These are phyloP conservation scores for Globisporangium rhizosaccharum DNA, from an alignment of 352 stramenopile species.

Conservation along the genomic window DNA sequence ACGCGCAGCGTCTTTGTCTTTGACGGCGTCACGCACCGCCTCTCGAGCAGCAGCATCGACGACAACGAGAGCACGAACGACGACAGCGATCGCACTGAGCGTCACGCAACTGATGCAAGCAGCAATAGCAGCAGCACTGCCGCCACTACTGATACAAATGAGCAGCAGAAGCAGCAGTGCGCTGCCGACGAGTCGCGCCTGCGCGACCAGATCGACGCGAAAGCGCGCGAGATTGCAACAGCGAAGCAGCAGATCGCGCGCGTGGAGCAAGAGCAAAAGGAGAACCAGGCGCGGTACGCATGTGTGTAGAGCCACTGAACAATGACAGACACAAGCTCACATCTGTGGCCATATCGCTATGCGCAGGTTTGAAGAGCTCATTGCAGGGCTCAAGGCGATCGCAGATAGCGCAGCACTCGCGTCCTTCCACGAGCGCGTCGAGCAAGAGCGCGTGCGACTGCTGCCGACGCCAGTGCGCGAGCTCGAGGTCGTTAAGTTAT, in stretches of 20 bases:
- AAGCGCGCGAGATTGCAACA: constrained; percentile 10
- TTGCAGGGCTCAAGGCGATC: constrained; percentile 20
- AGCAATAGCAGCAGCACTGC: background rate
- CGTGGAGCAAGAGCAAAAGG: constrained; percentile 15
- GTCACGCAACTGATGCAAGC: no score
- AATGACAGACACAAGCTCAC: no score
- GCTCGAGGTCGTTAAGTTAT: constrained; percentile 39
- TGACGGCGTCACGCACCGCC: constrained; percentile 10
- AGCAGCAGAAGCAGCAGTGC: background rate
- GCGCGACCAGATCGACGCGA: constrained; percentile 6
- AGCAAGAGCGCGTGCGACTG: constrained; percentile 18
- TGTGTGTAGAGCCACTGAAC: background rate
- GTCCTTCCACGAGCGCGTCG: constrained; percentile 17
- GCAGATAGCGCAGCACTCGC: constrained; percentile 19
- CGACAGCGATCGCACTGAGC: no score
- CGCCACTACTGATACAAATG: no score
- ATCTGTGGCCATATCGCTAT: background rate
- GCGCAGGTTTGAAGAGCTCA: constrained; percentile 26
- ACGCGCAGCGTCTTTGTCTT: constrained; percentile 29
- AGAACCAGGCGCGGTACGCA: constrained; percentile 17
- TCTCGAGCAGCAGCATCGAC: background rate
- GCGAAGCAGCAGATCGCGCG: constrained; percentile 13
- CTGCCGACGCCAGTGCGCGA: constrained; percentile 21
- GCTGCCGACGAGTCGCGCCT: constrained; percentile 1
- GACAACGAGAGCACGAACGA: background rate